Evolutionary conservation across 805 yeast species (phyloP).

Genomic region (Yueomyces sp.): DNA sequence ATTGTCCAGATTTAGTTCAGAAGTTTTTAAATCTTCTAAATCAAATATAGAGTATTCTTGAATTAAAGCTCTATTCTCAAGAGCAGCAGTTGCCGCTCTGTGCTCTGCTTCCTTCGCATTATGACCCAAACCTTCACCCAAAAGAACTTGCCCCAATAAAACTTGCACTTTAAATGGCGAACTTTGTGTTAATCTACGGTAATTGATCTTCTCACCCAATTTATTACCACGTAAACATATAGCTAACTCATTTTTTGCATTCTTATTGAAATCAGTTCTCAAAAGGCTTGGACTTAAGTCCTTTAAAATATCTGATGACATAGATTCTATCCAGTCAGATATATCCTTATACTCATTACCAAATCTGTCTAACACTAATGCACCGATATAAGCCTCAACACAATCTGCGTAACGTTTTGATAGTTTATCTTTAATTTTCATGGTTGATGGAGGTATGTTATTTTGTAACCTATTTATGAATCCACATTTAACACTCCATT

Average conservation of each 20-base stretch:
- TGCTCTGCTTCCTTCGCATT: conserved; percentile 60
- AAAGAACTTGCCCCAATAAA: conserved; percentile 34
- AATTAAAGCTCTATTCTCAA: conserved; percentile 38
- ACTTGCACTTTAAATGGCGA: conserved; percentile 48
- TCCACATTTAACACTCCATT: conserved; percentile 51
- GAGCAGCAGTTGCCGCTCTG: conserved; percentile 69
- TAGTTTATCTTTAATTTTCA: conserved; percentile 44
- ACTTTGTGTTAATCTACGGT: conserved; percentile 15
- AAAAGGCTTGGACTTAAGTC: conserved; percentile 5
- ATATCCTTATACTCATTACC: conserved; percentile 30
- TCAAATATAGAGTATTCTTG: conserved; percentile 32
- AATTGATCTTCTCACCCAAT: conserved; percentile 7
- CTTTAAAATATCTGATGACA: conserved; percentile 24
- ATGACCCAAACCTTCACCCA: conserved; percentile 59
- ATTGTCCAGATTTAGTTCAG: too few species aligned
- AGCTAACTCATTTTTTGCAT: conserved; percentile 66
- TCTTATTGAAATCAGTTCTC: conserved; percentile 29
- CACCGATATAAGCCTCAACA: conserved; percentile 86
- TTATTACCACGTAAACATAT: conserved; percentile 34
- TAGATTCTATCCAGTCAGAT: conserved; percentile 36
- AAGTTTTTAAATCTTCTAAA: conserved; percentile 1
- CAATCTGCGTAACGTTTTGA: conserved; percentile 50
- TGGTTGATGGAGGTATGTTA: conserved; percentile 32
- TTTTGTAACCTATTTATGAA: conserved; percentile 41
- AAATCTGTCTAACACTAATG: conserved; percentile 39